phyloP scores from a whole-genome alignment of 805 yeast species.

The Spathaspora gorwiae region DNA sequence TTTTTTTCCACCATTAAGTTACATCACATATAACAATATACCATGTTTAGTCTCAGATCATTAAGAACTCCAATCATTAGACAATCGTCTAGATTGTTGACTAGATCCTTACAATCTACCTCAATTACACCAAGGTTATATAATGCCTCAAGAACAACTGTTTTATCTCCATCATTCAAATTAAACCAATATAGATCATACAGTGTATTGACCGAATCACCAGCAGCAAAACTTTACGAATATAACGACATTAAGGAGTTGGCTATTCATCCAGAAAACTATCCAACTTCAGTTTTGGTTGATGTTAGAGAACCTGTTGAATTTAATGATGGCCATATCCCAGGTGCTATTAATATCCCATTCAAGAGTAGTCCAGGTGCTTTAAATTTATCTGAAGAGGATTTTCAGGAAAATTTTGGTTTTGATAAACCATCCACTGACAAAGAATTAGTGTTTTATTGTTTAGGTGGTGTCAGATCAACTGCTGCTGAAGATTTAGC shows the following conservation, averaged over 20 bases:
- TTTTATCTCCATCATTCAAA: neutral
- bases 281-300: conserved; percentile 52
- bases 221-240: conserved; percentile 45
- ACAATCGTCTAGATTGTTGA: neutral
- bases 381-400: conserved; percentile 69
- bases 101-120: neutral
- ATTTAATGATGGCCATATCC: conserved; percentile 68
- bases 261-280: conserved; percentile 34
- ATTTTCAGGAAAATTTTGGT: conserved; percentile 76
- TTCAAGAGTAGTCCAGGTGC: conserved; percentile 92
- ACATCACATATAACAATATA: too few species aligned
- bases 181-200: conserved; percentile 17
- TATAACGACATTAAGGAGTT: conserved; percentile 50
- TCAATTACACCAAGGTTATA: neutral
- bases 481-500: conserved; percentile 90
- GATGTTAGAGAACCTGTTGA: conserved; percentile 95
- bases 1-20: too few species aligned
- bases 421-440: conserved; percentile 70
- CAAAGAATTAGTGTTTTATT: conserved; percentile 79
- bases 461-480: conserved; percentile 90
- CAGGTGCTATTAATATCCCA: conserved; percentile 83
- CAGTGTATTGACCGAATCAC: conserved; percentile 33
- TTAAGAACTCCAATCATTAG: conserved; percentile 3
- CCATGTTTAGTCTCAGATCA: neutral
- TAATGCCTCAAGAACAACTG: neutral